A percentile compares a stretch with the other conserved stretches of the same genome.
Conservation (phyloP, 495 filamentous ascomycete species). For the Lophiotrema nucula region DNA sequence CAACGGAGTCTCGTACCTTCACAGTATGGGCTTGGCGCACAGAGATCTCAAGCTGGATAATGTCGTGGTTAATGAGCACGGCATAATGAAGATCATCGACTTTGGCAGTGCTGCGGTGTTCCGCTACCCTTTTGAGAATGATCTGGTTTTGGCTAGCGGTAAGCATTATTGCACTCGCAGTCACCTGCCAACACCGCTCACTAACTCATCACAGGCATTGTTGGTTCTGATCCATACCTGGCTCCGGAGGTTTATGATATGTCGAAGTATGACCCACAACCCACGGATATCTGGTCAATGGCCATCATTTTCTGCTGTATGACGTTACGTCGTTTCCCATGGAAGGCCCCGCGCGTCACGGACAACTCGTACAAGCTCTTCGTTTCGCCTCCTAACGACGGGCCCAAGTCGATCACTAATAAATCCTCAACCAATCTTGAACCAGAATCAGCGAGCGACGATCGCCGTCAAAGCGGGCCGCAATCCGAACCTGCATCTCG, state of each 20-base stretch:
- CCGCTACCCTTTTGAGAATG: constrained; percentile 94
- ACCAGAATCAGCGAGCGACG: constrained; percentile 1
- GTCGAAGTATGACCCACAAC: constrained; percentile 89
- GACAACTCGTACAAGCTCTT: constrained; percentile 97
- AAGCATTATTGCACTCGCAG: constrained; percentile 41
- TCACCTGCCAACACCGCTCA: background rate
- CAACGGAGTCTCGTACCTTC: constrained; percentile 93
- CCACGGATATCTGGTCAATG: constrained; percentile 94
- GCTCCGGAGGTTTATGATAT: constrained; percentile 96
- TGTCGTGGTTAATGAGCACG: constrained; percentile 91
- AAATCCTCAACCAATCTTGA: constrained; percentile 32
- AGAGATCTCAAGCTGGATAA: constrained; percentile 97
- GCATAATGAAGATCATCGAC: constrained; percentile 99
- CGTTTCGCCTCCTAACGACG: constrained; percentile 66
- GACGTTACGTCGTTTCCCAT: constrained; percentile 92
- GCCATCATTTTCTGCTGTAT: constrained; percentile 99
- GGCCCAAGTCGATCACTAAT: constrained; percentile 41
- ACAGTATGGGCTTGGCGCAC: constrained; percentile 94
- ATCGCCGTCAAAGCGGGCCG: constrained; percentile 21
- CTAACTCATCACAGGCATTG: constrained; percentile 66
- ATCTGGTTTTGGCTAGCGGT: constrained; percentile 85
- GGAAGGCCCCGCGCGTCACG: constrained; percentile 88
- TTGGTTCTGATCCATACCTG: constrained; percentile 95
- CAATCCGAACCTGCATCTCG: constrained; percentile 39
- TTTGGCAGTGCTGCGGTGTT: constrained; percentile 98